These are phyloP conservation scores for Lactarius sanguifluus DNA, from an alignment of 768 basidiomycete genomes.

Conservation along the genomic window DNA sequence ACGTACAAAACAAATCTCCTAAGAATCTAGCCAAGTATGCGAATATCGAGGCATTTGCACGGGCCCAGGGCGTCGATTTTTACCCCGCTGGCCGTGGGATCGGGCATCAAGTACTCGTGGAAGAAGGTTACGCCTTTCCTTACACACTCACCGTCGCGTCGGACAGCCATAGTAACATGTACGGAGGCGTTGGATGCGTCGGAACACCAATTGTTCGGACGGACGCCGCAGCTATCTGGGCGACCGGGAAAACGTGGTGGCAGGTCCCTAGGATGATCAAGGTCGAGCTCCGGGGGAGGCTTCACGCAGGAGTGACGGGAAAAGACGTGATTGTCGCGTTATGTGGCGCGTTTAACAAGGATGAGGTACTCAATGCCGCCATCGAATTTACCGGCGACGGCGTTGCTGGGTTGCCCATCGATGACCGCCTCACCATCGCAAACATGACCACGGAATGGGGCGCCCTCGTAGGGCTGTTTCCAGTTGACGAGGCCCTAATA, in stretches of 20 bases:
- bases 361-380: slow-evolving; percentile 95
- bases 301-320: slow-evolving; percentile 89
- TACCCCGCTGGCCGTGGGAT: slow-evolving; percentile 98
- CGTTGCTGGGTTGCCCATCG: slow-evolving; percentile 70
- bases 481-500: slow-evolving; percentile 78
- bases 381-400: slow-evolving; percentile 96
- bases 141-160: slow-evolving; percentile 93
- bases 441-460: slow-evolving; percentile 99
- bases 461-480: slow-evolving; percentile 93
- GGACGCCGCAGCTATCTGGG: slow-evolving; percentile 94
- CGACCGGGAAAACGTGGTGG: slow-evolving; percentile 99
- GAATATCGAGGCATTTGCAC: slow-evolving; percentile 87
- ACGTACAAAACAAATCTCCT: slow-evolving; percentile 90
- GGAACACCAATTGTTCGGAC: slow-evolving; percentile 98
- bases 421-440: slow-evolving; percentile 94
- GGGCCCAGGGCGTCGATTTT: slow-evolving; percentile 84
- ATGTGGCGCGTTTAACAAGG: slow-evolving; percentile 92
- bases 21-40: slow-evolving; percentile 94
- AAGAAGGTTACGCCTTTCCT: slow-evolving; percentile 98
- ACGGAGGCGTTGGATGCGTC: slow-evolving; percentile 95
- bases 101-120: slow-evolving; percentile 95
- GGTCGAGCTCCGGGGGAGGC: slow-evolving; percentile 81
- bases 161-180: slow-evolving; percentile 98
- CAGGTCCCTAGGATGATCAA: slow-evolving; percentile 96
- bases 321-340: slow-evolving; percentile 98